Conservation (phyloP, 192 early-diverging fungal species). For the Coemansia asiatica region DNA sequence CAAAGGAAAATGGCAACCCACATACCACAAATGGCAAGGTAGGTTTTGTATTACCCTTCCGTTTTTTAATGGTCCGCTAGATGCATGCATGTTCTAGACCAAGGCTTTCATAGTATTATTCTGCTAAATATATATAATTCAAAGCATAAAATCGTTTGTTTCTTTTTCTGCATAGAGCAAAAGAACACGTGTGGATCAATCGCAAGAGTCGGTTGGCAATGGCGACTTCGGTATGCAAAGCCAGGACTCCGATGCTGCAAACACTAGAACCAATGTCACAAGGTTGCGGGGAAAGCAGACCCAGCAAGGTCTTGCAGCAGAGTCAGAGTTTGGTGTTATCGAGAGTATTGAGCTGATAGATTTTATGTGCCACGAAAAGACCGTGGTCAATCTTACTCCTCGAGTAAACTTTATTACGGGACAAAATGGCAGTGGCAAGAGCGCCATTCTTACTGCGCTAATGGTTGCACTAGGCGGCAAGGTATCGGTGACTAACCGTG, state of each 20-base stretch:
- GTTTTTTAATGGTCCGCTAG: too few relatives aligned
- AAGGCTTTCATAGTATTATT: too few relatives aligned
- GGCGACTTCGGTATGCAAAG: background rate
- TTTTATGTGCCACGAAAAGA: slow-evolving; percentile 93
- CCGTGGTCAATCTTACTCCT: slow-evolving; percentile 74
- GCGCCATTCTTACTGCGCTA: slow-evolving; percentile 89
- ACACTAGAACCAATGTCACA: slow-evolving; percentile 28
- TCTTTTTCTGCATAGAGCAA: background rate
- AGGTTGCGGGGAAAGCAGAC: slow-evolving; percentile 28
- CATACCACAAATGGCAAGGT: background rate
- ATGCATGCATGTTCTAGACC: too few relatives aligned
- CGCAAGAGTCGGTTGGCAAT: background rate
- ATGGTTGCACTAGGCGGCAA: slow-evolving; percentile 91
- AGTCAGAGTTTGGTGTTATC: slow-evolving; percentile 70
- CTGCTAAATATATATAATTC: too few relatives aligned
- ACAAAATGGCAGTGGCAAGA: slow-evolving; percentile 98
- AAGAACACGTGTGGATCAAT: background rate
- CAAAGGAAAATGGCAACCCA: background rate
- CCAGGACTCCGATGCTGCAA: slow-evolving; percentile 1
- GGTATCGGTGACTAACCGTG: slow-evolving; percentile 84
- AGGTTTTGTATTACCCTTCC: too few relatives aligned
- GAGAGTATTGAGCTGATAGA: slow-evolving; percentile 81
- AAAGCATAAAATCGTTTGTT: background rate
- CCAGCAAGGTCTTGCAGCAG: background rate
- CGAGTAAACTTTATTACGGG: slow-evolving; percentile 97